Conservation (phyloP, 768 basidiomycete species). For the Strobilomyces confusus region DNA sequence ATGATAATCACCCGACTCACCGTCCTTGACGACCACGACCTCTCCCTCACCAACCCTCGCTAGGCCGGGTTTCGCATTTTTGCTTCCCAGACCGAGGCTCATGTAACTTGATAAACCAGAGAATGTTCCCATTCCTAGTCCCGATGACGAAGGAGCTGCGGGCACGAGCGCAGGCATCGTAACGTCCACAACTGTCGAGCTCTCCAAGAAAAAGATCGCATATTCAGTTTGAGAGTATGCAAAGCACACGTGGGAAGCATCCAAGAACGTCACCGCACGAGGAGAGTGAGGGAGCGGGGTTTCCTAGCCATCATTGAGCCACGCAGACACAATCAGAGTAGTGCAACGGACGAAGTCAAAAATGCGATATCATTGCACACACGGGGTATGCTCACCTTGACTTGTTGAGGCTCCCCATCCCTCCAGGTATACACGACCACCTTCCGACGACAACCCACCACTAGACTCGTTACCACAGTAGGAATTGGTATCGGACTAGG, state of each 20-base stretch:
- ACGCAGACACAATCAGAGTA: background rate
- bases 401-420: slow-evolving; percentile 74
- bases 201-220: slow-evolving; percentile 64
- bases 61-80: slow-evolving; percentile 57
- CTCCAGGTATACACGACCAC: slow-evolving; percentile 84
- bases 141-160: slow-evolving; percentile 26
- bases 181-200: slow-evolving; percentile 55
- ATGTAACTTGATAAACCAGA: slow-evolving; percentile 77
- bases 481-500: slow-evolving; percentile 48
- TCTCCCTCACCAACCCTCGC: slow-evolving; percentile 56
- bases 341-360: background rate
- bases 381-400: slow-evolving; percentile 45
- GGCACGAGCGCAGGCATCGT: slow-evolving; percentile 39
- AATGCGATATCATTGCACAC: background rate
- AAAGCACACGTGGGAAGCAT: slow-evolving; percentile 58
- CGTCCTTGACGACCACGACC: slow-evolving; percentile 71
- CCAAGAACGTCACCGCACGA: slow-evolving; percentile 74
- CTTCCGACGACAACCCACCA: slow-evolving; percentile 83
- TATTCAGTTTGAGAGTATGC: slow-evolving; percentile 70
- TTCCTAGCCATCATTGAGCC: slow-evolving; percentile 49
- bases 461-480: slow-evolving; percentile 66
- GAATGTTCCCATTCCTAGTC: slow-evolving; percentile 63
- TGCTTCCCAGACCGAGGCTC: slow-evolving; percentile 75
- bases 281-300: slow-evolving; percentile 82
- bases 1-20: slow-evolving; percentile 42